phyloP scores from a whole-genome alignment of 768 basidiomycete species.

The Boletus reticulatus region DNA sequence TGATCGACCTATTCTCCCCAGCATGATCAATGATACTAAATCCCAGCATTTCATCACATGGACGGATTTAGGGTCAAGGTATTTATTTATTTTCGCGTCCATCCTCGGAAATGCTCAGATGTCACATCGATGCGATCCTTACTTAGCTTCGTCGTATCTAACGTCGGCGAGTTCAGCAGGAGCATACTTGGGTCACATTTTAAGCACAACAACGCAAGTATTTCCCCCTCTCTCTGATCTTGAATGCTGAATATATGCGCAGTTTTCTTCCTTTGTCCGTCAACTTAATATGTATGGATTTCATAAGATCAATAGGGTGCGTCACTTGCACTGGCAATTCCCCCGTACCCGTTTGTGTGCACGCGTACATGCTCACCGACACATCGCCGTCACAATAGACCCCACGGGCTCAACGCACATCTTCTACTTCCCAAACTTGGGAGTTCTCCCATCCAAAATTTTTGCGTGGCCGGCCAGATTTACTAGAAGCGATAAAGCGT shows the following conservation, averaged over 20 bases:
- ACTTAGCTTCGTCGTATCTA: constrained; percentile 74
- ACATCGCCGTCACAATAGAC: constrained; percentile 43
- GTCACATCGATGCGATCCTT: not conserved
- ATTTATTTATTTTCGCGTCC: not conserved
- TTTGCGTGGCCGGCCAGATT: constrained; percentile 73
- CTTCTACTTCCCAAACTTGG: constrained; percentile 81
- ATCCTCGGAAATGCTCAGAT: not conserved
- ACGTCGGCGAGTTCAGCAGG: constrained; percentile 82
- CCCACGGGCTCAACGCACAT: constrained; percentile 79
- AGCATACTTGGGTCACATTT: constrained; percentile 85
- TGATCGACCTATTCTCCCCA: constrained; percentile 26
- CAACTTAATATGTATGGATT: constrained; percentile 97
- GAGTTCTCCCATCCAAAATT: constrained; percentile 90
- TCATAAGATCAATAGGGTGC: constrained; percentile 87
- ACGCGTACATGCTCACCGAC: not conserved
- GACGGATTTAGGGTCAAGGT: constrained; percentile 78
- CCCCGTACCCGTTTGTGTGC: no score
- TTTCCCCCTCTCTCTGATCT: not conserved
- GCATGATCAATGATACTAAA: constrained; percentile 86
- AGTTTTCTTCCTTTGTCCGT: constrained; percentile 94
- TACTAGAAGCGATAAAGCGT: constrained; percentile 83
- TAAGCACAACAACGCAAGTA: constrained; percentile 85
- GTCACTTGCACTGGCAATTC: constrained; percentile 22
- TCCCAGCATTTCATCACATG: constrained; percentile 78
- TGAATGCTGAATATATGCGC: constrained; percentile 10